Conservation (phyloP, 164 flowering plant species). For the Aristolochia fimbriata region DNA sequence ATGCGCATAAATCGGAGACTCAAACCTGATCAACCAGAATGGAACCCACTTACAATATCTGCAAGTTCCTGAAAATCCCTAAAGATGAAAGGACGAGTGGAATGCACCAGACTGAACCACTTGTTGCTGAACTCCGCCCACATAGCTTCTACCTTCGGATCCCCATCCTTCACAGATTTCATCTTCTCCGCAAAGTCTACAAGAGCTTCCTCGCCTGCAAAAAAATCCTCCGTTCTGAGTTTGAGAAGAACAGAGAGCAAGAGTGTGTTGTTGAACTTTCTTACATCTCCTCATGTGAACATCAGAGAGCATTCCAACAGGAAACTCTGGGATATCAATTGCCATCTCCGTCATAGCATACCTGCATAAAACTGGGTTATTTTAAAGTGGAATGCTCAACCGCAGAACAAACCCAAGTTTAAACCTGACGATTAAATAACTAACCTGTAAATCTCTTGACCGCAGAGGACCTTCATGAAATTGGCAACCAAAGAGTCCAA, state of each 20-base stretch:
- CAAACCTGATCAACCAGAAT: too few relatives aligned
- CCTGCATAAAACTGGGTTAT: slow-evolving; percentile 14
- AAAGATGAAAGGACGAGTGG: slow-evolving; percentile 58
- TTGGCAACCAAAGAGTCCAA: slow-evolving; percentile 61
- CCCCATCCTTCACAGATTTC: slow-evolving; percentile 28
- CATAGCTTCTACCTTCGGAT: slow-evolving; percentile 27
- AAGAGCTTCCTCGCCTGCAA: slow-evolving; percentile 57
- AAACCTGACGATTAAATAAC: background rate
- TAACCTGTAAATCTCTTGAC: slow-evolving; percentile 68
- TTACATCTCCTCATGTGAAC: slow-evolving; percentile 60
- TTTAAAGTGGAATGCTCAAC: background rate
- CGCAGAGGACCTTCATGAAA: slow-evolving; percentile 66
- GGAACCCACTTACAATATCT: slow-evolving; percentile 44
- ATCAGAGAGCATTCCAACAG: slow-evolving; percentile 59
- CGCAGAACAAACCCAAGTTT: too few relatives aligned
- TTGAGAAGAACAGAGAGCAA: background rate
- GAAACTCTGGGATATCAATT: slow-evolving; percentile 54
- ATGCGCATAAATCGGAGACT: too few relatives aligned
- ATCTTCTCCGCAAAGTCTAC: slow-evolving; percentile 33
- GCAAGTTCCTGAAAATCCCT: slow-evolving; percentile 48
- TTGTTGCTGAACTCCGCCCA: slow-evolving; percentile 69
- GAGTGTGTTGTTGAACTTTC: background rate
- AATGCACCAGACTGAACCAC: slow-evolving; percentile 68
- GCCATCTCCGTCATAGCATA: slow-evolving; percentile 86
- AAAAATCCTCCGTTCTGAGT: background rate